Percentiles rank a stretch among this genome's conserved stretches.
phyloP scores from a whole-genome alignment of 129 eudicot genomes.

The Tanacetum coccineum region DNA sequence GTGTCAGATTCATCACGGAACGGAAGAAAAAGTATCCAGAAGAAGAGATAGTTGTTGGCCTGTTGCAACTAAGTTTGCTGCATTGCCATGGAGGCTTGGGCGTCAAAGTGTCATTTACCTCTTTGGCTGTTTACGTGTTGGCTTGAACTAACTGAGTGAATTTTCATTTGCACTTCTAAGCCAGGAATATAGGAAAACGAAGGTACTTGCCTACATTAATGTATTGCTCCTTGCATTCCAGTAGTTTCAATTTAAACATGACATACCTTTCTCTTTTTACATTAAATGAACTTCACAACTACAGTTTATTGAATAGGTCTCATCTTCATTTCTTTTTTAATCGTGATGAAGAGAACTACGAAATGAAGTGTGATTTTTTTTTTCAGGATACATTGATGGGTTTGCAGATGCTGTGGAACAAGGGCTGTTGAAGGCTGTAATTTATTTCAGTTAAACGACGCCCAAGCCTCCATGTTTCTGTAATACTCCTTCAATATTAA shows the following conservation, averaged over 20 bases:
- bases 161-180: constrained; percentile 47
- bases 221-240: background rate
- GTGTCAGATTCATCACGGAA: constrained; percentile 75
- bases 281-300: background rate
- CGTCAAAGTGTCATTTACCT: constrained; percentile 66
- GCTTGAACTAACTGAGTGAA: constrained; percentile 14
- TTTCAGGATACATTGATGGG: constrained; percentile 95
- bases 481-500: no score
- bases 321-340: background rate
- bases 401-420: constrained; percentile 98
- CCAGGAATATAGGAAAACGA: constrained; percentile 99
- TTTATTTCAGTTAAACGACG: no score
- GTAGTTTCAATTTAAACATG: background rate
- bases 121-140: background rate
- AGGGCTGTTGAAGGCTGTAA: constrained; percentile 98
- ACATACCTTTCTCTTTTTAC: background rate
- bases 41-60: constrained; percentile 67
- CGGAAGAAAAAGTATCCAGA: constrained; percentile 68
- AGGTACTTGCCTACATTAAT: constrained; percentile 45
- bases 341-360: background rate
- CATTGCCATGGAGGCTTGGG: constrained; percentile 98
- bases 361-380: background rate
- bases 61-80: constrained; percentile 92
- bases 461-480: no score
- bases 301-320: background rate